Base-by-base conservation (phyloP, 768 basidiomycete species). In the Mycena metata region DNA sequence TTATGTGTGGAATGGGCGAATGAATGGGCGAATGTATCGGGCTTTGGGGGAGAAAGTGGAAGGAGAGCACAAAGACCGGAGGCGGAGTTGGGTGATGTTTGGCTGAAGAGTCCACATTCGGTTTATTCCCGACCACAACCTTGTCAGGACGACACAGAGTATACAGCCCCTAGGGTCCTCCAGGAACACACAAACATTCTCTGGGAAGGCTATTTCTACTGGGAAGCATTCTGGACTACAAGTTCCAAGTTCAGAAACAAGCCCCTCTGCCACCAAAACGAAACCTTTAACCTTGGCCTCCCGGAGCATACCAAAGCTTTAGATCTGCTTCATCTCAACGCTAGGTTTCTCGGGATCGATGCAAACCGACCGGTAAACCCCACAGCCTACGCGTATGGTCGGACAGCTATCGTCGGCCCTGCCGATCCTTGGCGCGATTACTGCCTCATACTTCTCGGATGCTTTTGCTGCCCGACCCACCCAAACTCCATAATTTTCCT, bases 1-100 rank as follows among this genome's bases (percentile, higher is more conserved):
- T 42, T 66, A 58, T 59, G n/a, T 43, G 47, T n/a, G 30, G 36
- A 43, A 33, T 51, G 39, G 23, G 35, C 19, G 17, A 60, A 45
- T 49, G 50, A 52, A 52, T 50, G 49, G 41, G 41, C 55, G 49
- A 51, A 47, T 23, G 57, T 43, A 54, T 43, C 51, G 26, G 15
- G 49, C 51, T 26, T 16, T 42, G 41, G 26, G 8, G 10, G 39
- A 26, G 19, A n/a, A 51, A 19, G 60, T 13, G 12, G 36, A 49
- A 43, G 26, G 23, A 60, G 30, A 49, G 59, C 26, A 16, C 45
- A 35, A 47, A 33, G 56, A n/a, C n/a, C n/a, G n/a, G n/a, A 36
- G 42, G 30, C 45, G 45, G 58, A 35, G 58, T 33, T 45, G 43
- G n/a, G n/a, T n/a, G n/a, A n/a, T n/a, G n/a, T n/a, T n/a, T n/a